Evolutionary conservation across 257 asterid species (phyloP), one percentile per base, ranked within the genome.

Genomic region (Osmanthus fragrans): DNA sequence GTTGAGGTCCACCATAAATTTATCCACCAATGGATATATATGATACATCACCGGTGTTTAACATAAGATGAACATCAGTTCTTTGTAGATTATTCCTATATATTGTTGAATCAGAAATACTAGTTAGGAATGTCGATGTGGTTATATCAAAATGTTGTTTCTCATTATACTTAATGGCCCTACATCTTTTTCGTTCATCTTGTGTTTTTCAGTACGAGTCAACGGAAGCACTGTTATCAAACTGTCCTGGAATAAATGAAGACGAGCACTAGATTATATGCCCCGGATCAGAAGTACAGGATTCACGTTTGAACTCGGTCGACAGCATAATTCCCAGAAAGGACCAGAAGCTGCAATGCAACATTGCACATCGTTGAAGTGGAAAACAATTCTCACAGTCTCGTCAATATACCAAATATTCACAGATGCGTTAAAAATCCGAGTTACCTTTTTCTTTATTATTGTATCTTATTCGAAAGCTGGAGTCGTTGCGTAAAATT

Each of bases 181-280:
- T 49, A 27, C 36, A 47, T 82, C 80, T 83, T 63, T 73, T 70
- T 40, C 74, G 34, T 34, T 66, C 49, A 5, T 74, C 74, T 75
- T 73, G 45, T 60, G 25, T 32, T 74, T 77, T 84, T 33, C 88
- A 95, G 98, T 93, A 95, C 16, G 98, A 96, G 58, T 84, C 97
- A 18, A 40, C 70, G 80, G 97, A 93, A 56, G 83, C 84, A 36
- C 91, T 95, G 39, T 51, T 49, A 77, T 86, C 90, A 71, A 73
- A 82, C 81, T 94, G 97, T 85, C 97, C 96, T 23, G 97, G 98
- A 36, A 80, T 90, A 73, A 81, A 80, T 29, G 99, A 96, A 86
- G 97, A 93, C 54, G 97, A 92, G 81, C 99, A 93, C 82, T 92
- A 88, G 85, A 81, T 68, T 76, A 0, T 66, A 33, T 36, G 12